Percentiles rank a stretch among this genome's conserved stretches.
phyloP scores from a whole-genome alignment of 306 rosid genomes.

The Quercus aquifolioides region DNA sequence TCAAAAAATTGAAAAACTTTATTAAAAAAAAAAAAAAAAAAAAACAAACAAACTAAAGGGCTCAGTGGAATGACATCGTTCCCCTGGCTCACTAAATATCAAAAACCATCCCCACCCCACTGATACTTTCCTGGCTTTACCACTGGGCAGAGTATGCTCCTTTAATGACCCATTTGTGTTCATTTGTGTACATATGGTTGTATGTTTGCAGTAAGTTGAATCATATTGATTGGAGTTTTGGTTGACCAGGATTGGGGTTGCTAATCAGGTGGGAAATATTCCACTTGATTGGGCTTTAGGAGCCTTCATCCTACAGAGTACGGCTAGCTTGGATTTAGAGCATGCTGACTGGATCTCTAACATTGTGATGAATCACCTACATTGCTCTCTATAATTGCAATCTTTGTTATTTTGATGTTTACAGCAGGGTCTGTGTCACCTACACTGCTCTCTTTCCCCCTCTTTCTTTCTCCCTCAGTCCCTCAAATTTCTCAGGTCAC shows the following conservation, averaged over 20 bases:
- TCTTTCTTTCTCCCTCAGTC: no score
- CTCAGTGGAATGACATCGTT: no score
- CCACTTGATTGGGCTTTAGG: constrained; percentile 99
- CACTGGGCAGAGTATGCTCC: not conserved
- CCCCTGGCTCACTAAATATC: no score
- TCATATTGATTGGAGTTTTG: constrained; percentile 22
- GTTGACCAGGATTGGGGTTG: constrained; percentile 60
- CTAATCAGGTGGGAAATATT: constrained; percentile 66
- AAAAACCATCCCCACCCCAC: no score
- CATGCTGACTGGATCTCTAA: constrained; percentile 47
- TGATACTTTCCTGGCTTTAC: constrained; percentile 35
- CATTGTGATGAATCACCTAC: constrained; percentile 52
- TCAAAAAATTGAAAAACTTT: no score
- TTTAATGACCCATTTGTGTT: not conserved
- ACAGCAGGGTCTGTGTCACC: constrained; percentile 68
- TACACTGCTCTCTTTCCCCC: no score
- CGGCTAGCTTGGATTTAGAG: constrained; percentile 41
- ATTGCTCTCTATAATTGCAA: constrained; percentile 47
- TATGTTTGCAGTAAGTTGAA: constrained; percentile 6
- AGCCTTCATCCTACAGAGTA: constrained; percentile 82
- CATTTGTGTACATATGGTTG: constrained; percentile 6
- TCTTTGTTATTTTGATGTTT: constrained; percentile 60
- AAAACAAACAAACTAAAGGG: no score
- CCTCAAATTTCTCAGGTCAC: no score
- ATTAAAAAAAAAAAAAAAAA: no score